A percentile compares a stretch with the other conserved stretches of the same genome.
Conservation (phyloP, 768 basidiomycete species). For the Infundibulicybe gibba region DNA sequence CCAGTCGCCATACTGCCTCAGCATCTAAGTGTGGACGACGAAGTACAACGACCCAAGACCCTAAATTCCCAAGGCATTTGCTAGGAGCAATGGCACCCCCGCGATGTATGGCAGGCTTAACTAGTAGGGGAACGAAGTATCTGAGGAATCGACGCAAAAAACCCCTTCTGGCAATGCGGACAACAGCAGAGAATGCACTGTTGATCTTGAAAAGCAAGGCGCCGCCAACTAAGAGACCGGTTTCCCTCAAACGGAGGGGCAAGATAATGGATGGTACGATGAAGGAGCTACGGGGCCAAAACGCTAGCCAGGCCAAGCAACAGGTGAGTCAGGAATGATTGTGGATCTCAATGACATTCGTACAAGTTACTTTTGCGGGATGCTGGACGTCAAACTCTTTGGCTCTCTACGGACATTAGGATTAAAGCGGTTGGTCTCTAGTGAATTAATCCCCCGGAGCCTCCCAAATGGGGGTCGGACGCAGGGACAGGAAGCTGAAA, state of each 20-base stretch:
- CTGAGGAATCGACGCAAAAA: constrained; percentile 72
- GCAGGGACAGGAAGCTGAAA: constrained; percentile 79
- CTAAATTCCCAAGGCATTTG: constrained; percentile 95
- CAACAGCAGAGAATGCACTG: constrained; percentile 96
- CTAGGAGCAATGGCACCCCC: constrained; percentile 96
- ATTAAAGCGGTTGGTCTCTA: constrained; percentile 89
- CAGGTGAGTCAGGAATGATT: constrained; percentile 6
- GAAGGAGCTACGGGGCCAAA: constrained; percentile 96
- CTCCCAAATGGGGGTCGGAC: constrained; percentile 88
- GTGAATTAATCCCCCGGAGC: constrained; percentile 81
- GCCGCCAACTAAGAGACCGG: constrained; percentile 77
- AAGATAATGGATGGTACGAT: constrained; percentile 89
- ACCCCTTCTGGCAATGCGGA: constrained; percentile 88
- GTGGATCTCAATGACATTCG: constrained; percentile 27
- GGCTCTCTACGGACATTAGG: constrained; percentile 92
- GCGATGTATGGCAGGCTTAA: constrained; percentile 83
- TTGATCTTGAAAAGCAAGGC: constrained; percentile 95
- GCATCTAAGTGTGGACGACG: constrained; percentile 84
- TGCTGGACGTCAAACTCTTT: constrained; percentile 89
- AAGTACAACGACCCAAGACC: constrained; percentile 90
- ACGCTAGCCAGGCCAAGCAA: constrained; percentile 92
- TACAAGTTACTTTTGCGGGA: constrained; percentile 91
- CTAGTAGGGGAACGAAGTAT: too few relatives aligned
- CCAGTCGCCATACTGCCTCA: constrained; percentile 94
- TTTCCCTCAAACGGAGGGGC: constrained; percentile 83